Evolutionary conservation across 306 rosid genomes (phyloP).

Genomic region (Glycine latifolia): DNA sequence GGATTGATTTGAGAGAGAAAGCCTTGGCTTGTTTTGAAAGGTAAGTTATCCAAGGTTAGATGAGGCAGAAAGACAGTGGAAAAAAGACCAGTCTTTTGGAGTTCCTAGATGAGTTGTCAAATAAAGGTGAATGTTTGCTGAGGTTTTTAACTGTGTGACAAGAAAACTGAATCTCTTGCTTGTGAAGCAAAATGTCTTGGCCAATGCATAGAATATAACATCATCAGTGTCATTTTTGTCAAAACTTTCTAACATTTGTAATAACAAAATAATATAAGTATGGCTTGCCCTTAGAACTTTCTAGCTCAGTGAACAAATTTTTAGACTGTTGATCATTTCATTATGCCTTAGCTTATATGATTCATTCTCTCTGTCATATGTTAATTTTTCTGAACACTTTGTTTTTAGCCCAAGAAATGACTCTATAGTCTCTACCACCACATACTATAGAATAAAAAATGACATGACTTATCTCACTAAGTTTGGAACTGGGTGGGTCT

Average conservation of each 20-base stretch:
- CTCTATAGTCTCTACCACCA: too few species aligned
- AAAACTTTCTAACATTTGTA: too few species aligned
- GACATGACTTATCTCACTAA: conserved; percentile 27
- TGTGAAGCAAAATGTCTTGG: conserved; percentile 59
- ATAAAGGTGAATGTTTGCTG: conserved; percentile 45
- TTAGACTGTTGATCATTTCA: neutral
- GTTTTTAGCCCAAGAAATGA: conserved; percentile 41
- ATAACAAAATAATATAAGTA: too few species aligned
- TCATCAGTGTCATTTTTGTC: too few species aligned
- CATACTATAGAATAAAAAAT: neutral
- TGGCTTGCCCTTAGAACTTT: too few species aligned
- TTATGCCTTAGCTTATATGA: neutral
- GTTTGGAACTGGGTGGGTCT: conserved; percentile 21
- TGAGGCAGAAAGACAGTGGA: conserved; percentile 47
- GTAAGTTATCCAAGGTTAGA: conserved; percentile 53
- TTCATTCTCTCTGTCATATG: neutral
- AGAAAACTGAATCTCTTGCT: conserved; percentile 72
- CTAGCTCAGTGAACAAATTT: too few species aligned
- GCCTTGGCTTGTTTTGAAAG: conserved; percentile 60
- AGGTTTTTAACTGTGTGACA: conserved; percentile 50
- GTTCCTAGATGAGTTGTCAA: conserved; percentile 57
- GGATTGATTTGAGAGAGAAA: conserved; percentile 60
- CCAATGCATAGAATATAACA: conserved; percentile 61
- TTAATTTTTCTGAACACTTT: conserved; percentile 35
- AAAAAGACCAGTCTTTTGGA: conserved; percentile 45